Evolutionary conservation across 495 filamentous ascomycete genomes (phyloP).

Genomic region (Penicillium coprophilum): DNA sequence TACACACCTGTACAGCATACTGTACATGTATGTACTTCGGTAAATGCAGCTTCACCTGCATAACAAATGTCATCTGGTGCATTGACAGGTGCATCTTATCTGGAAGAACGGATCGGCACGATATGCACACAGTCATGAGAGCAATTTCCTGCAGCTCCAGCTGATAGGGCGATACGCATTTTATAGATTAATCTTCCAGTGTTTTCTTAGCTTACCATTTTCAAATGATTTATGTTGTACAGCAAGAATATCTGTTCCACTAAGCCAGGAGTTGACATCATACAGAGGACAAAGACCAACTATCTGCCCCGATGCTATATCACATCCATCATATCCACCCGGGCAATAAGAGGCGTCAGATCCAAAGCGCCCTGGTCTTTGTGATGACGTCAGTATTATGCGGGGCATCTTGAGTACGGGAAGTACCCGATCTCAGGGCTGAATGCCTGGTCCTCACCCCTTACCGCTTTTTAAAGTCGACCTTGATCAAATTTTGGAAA

Average conservation of each 20-base stretch:
- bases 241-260: not conserved
- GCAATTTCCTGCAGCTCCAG: not conserved
- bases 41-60: not conserved
- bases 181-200: not conserved
- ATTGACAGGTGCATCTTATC: slow-evolving; percentile 1
- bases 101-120: slow-evolving; percentile 5
- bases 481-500: too few relatives aligned
- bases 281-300: not conserved
- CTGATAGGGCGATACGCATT: not conserved
- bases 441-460: slow-evolving; percentile 3
- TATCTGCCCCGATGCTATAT: not conserved
- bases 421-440: too few relatives aligned
- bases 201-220: not conserved
- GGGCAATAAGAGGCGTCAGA: not conserved
- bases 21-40: not conserved
- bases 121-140: slow-evolving; percentile 3
- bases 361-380: not conserved
- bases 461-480: not conserved
- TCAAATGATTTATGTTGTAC: too few relatives aligned
- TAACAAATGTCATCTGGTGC: not conserved
- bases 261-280: not conserved
- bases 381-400: slow-evolving; percentile 4
- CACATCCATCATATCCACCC: slow-evolving; percentile 4
- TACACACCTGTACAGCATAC: not conserved
- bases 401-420: too few relatives aligned